These are phyloP conservation scores for Aspergillus bridgeri DNA, from an alignment of 495 filamentous ascomycete genomes.

Conservation along the genomic window DNA sequence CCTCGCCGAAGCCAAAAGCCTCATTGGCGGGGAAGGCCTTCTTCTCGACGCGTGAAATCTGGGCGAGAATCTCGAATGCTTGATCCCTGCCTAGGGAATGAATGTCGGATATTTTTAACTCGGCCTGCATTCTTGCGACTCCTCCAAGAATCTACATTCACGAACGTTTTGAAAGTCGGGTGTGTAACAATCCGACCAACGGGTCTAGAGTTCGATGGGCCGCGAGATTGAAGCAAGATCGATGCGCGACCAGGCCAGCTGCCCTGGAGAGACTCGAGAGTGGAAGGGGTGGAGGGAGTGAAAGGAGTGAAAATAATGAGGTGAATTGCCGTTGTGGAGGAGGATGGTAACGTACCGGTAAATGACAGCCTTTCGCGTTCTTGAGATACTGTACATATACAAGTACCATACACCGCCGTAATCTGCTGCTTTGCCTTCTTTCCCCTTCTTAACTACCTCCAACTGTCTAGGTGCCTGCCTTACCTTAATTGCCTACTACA, in stretches of 20 bases:
- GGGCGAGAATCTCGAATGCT: slow-evolving; percentile 38
- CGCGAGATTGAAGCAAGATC: background rate
- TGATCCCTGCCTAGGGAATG: slow-evolving; percentile 40
- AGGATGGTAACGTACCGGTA: too few species aligned
- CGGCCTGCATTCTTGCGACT: slow-evolving; percentile 35
- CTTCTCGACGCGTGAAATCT: slow-evolving; percentile 50
- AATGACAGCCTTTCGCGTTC: too few species aligned
- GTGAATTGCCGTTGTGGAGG: too few species aligned
- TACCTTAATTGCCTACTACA: too few species aligned
- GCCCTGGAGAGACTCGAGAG: too few species aligned
- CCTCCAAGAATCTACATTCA: slow-evolving; percentile 22
- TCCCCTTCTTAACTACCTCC: too few species aligned
- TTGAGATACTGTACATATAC: too few species aligned
- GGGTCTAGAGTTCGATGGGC: background rate
- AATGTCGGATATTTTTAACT: slow-evolving; percentile 38
- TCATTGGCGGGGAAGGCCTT: slow-evolving; percentile 59
- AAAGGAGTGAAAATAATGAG: too few species aligned
- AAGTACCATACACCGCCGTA: too few species aligned
- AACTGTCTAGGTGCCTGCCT: too few species aligned
- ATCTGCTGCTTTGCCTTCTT: too few species aligned
- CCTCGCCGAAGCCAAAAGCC: slow-evolving; percentile 48
- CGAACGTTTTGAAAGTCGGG: slow-evolving; percentile 4
- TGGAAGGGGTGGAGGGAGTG: too few species aligned
- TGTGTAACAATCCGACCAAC: background rate
- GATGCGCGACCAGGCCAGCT: background rate